Evolutionary conservation across 352 stramenopile genomes (phyloP), one percentile per base, ranked within the genome.

Genomic region (Phytophthora citrophthora): DNA sequence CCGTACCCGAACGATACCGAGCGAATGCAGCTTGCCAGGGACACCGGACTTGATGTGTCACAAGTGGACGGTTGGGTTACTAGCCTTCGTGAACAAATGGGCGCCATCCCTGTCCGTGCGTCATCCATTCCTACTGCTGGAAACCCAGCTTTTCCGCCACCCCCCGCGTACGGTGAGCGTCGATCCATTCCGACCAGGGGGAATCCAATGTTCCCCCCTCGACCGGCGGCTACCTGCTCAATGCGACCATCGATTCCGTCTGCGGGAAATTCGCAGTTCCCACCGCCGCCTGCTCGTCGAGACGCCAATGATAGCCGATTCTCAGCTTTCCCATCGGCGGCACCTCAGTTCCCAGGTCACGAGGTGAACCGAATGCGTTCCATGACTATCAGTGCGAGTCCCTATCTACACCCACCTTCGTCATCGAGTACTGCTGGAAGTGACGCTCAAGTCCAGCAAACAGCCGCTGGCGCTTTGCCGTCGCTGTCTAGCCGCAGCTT

Each of bases 41-140:
- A 93, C 24, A 93, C 85, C 0, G 83, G 87, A 1, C 59, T 95
- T 8, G 85, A 94, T 47, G 76, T 93, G 13, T 79, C 83, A 49
- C 87, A 95, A 71, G 83, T 94, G 26, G 87, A 95, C 56, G 75
- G 83, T n/a, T 95, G 85, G 87, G 86, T 95, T 51, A 86, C 86
- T 56, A 93, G 74, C 70, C 84, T 90, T 57, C 79, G 85, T 34
- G 84, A 91, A 26, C 87, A 86, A 56, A 78, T 81, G 36, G 72
- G 72, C 7, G 70, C 53, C 0, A 39, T 49, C 2, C 51, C 51
- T 36, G 54, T 72, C 9, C 62, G 52, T 45, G 20, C 48, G 16
- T 53, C 69, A 24, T 91, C 83, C 29, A 88, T 92, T 61, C 81
- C 80, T 8, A 80, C 80, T 34, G 72, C 70, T 31, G 73, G 77